phyloP scores from a whole-genome alignment of 495 filamentous ascomycete species.

The Tuber melanosporum region DNA sequence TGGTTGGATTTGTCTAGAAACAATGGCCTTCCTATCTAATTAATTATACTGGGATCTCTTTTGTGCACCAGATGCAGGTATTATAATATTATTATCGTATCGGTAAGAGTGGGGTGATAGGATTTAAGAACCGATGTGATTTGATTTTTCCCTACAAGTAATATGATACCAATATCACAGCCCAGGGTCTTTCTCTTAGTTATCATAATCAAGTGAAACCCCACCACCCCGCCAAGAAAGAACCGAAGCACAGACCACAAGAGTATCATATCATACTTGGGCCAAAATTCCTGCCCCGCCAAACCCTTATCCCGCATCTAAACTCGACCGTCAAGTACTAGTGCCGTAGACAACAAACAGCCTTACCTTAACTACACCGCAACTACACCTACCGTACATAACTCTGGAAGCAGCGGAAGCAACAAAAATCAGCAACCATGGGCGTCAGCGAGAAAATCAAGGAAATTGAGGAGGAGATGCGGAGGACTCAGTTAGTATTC shows the following conservation, averaged over 20 bases:
- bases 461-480: constrained; percentile 99
- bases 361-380: not conserved
- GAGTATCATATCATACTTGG: no score
- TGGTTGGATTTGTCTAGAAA: not conserved
- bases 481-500: constrained; percentile 64
- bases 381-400: not conserved
- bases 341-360: not conserved
- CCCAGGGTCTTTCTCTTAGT: no score
- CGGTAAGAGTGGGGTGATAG: not conserved
- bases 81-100: not conserved
- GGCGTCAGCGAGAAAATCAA: constrained; percentile 99
- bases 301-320: not conserved
- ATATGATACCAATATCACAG: no score
- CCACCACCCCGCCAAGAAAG: not conserved
- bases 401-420: not conserved
- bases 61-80: not conserved
- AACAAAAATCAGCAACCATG: constrained; percentile 57
- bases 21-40: not conserved
- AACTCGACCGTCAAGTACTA: not conserved
- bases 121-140: not conserved
- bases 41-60: not conserved
- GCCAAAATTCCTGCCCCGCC: not conserved
- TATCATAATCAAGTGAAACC: not conserved
- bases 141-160: not conserved
- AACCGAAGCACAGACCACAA: not conserved